A percentile compares a stretch with the other conserved stretches of the same genome.
Evolutionary conservation across 441 rosid species (phyloP).

Genomic region (Gossypium aridum): DNA sequence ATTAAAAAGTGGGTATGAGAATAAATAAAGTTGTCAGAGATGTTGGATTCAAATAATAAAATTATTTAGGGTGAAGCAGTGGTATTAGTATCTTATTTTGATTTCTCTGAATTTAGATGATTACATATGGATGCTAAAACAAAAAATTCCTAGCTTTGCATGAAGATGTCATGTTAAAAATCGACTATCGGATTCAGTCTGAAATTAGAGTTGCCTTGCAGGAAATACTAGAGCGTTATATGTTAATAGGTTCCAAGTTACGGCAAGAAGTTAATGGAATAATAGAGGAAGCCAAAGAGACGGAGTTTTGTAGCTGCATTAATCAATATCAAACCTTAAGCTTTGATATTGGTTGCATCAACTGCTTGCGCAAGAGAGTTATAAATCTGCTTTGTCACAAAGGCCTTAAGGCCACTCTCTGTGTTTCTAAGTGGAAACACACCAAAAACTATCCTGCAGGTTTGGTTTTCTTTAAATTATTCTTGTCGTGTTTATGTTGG

Average conservation of each 20-base stretch:
- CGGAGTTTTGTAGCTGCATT: conserved; percentile 23
- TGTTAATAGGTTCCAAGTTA: conserved; percentile 19
- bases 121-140: too few relatives aligned
- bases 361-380: conserved; percentile 29
- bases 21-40: too few relatives aligned
- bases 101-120: too few relatives aligned
- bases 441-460: conserved; percentile 41
- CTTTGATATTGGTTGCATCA: conserved; percentile 19
- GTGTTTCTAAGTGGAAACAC: conserved; percentile 36
- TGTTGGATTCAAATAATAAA: too few relatives aligned
- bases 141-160: too few relatives aligned
- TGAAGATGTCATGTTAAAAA: background rate
- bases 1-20: too few relatives aligned
- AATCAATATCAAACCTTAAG: conserved; percentile 10
- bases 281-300: conserved; percentile 20
- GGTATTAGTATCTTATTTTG: too few relatives aligned
- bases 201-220: background rate
- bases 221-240: conserved; percentile 37
- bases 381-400: conserved; percentile 25
- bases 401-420: conserved; percentile 29
- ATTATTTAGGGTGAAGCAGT: too few relatives aligned
- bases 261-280: conserved; percentile 27
- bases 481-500: background rate
- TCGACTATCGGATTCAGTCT: background rate
- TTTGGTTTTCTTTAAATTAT: background rate